phyloP scores from a whole-genome alignment of 1,139 yeast genomes.

The Candida tropicalis region DNA sequence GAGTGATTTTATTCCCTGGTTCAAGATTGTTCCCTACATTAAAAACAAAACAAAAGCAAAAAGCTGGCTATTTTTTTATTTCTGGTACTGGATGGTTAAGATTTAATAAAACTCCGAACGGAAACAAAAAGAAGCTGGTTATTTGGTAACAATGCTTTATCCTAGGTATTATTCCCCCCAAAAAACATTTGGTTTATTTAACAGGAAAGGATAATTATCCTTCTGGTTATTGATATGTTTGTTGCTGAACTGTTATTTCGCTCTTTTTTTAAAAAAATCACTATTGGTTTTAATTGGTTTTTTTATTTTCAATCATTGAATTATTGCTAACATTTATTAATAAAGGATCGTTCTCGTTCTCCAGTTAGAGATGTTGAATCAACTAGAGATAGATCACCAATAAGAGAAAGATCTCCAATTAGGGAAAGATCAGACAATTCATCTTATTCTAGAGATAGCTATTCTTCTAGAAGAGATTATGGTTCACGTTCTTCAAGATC shows the following conservation, averaged over 20 bases:
- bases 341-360: conserved; percentile 51
- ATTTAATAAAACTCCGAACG: too few relatives aligned
- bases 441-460: conserved; percentile 16
- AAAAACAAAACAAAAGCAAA: too few relatives aligned
- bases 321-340: conserved; percentile 23
- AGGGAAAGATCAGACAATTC: conserved; percentile 42
- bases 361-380: conserved; percentile 21
- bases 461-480: conserved; percentile 25
- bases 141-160: too few relatives aligned
- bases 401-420: conserved; percentile 33
- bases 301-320: conserved; percentile 5
- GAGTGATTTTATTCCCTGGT: too few relatives aligned
- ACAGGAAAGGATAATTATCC: too few relatives aligned
- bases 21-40: too few relatives aligned
- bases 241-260: conserved; percentile 5
- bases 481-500: conserved; percentile 14
- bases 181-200: too few relatives aligned
- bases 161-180: too few relatives aligned
- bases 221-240: background rate
- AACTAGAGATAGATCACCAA: conserved; percentile 10
- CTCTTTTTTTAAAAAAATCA: too few relatives aligned
- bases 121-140: too few relatives aligned
- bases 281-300: too few relatives aligned
- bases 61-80: background rate
- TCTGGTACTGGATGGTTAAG: too few relatives aligned